Evolutionary conservation across 768 basidiomycete genomes (phyloP), one percentile per base, ranked within the genome.

Genomic region (Auricularia cornea): DNA sequence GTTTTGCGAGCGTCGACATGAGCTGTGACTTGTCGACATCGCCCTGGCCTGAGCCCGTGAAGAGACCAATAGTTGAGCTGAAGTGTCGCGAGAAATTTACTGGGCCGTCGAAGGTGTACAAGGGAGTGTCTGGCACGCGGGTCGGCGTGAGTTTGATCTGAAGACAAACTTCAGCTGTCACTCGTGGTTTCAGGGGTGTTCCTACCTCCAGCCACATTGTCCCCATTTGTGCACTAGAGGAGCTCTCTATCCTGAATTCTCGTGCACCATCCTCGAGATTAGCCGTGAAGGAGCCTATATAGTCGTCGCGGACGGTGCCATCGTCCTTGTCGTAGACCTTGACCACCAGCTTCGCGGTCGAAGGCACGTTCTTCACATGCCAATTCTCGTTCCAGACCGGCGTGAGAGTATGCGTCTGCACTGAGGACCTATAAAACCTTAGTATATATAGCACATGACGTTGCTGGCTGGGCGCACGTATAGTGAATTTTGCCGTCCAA

Each of bases 301-400:
- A 83, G 68, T 86, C 84, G 70, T 91, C 87, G 35, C 80, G 71
- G 35, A 38, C 35, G 0, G 76, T 73, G 18, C 80, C 82, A 41
- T 82, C 80, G 68, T 90, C 86, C 68, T 90, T 89, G 71, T 89
- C 87, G 63, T 84, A 72, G n/a, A 92, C 76, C 51, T 81, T 74
- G n/a, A 90, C 82, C 3, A 75, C 71, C 8, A 92, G 72, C 29
- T 75, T 77, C 8, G 88, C 88, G n/a, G 76, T 80, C 3, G 70
- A 72, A 0, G 90, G 89, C 16, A 91, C 89, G 68, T 88, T 90
- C 74, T 84, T 87, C 65, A 91, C 74, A 35, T 76, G 74, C 90
- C 90, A 91, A 10, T 77, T 65, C 69, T 90, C 89, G 68, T 92
- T 87, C 89, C 89, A 91, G 23, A 88, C 84, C 0, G 90, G 90